Evolutionary conservation across 208 protist genomes (phyloP).

Genomic region (Sergeia podlipaevii): DNA sequence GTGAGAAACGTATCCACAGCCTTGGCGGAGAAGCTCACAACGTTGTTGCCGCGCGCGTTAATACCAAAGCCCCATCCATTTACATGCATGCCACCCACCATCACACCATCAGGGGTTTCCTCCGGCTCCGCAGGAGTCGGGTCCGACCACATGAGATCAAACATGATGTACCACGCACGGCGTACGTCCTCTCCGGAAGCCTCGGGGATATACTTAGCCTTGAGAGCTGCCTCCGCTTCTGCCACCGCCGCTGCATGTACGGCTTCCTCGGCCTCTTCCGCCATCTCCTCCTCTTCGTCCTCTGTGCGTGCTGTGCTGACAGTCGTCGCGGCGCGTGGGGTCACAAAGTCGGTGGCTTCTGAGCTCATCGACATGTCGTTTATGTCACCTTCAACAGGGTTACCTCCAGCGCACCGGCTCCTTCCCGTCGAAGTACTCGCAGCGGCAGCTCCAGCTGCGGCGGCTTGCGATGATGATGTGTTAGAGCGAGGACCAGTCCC

Average conservation of each 20-base stretch:
- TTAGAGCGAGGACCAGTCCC: background rate
- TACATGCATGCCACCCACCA: too few relatives aligned
- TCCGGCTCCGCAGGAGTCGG: conserved; percentile 41
- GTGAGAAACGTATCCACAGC: conserved; percentile 69
- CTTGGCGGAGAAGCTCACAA: conserved; percentile 56
- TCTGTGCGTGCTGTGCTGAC: background rate
- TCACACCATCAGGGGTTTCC: background rate
- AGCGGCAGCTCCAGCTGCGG: too few relatives aligned
- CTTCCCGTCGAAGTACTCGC: too few relatives aligned
- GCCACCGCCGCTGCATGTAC: background rate
- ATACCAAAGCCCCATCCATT: conserved; percentile 72
- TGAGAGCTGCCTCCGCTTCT: background rate
- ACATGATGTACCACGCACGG: conserved; percentile 52
- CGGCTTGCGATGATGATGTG: background rate
- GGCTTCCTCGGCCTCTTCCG: too few relatives aligned
- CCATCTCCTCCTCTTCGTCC: too few relatives aligned
- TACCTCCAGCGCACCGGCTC: too few relatives aligned
- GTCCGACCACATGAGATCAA: conserved; percentile 83
- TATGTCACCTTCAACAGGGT: too few relatives aligned
- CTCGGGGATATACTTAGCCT: background rate
- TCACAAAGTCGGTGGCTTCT: background rate
- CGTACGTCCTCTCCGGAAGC: conserved; percentile 35
- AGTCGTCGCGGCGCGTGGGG: background rate
- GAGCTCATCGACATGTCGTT: background rate
- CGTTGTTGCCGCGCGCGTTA: conserved; percentile 56